phyloP scores from a whole-genome alignment of 192 early-diverging fungal genomes.

The Spinellus fusiger region DNA sequence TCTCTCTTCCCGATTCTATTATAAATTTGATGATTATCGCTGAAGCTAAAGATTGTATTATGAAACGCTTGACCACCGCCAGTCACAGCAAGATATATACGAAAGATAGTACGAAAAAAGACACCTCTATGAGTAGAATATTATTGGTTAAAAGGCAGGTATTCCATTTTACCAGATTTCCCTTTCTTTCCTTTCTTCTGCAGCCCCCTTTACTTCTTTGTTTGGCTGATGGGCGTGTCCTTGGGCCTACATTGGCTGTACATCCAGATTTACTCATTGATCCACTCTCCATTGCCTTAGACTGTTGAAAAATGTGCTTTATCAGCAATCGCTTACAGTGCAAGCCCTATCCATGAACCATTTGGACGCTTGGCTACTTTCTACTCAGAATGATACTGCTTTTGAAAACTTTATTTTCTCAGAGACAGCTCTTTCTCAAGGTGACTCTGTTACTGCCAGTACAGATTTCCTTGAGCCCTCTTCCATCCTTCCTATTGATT shows the following conservation, averaged over 20 bases:
- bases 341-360: not conserved
- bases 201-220: not conserved
- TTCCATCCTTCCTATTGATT: not conserved
- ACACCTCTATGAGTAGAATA: constrained; percentile 13
- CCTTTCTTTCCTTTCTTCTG: not conserved
- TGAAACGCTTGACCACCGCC: constrained; percentile 14
- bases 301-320: constrained; percentile 14
- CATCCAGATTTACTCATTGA: not conserved
- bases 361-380: not conserved
- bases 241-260: not conserved
- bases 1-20: not conserved
- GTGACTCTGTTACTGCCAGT: not conserved
- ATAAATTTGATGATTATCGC: no score
- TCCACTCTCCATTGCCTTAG: not conserved
- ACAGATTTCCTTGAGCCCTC: not conserved
- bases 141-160: constrained; percentile 15
- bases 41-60: not conserved
- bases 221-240: not conserved
- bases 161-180: not conserved
- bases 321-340: constrained; percentile 2
- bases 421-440: not conserved
- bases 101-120: constrained; percentile 10
- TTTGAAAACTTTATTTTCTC: not conserved
- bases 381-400: not conserved
- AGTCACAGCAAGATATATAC: constrained; percentile 19